A percentile compares a stretch with the other conserved stretches of the same genome.
Conservation (phyloP, 148 eudicot species). For the Salicornia ramosissima region DNA sequence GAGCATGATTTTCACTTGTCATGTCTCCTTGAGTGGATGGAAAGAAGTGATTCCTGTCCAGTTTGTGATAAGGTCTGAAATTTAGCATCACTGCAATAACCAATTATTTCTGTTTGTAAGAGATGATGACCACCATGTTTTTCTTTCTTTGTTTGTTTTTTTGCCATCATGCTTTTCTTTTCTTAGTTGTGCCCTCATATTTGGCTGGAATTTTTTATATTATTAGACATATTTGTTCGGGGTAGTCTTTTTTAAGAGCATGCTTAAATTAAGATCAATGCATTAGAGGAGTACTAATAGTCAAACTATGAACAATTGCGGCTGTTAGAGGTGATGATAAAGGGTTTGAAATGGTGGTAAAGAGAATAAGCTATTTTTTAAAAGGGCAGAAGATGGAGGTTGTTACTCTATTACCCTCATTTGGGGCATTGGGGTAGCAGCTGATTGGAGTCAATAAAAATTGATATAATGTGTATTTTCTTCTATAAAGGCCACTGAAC, state of each 20-base stretch:
- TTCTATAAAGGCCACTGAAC: constrained; percentile 4
- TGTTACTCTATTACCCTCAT: too few species aligned
- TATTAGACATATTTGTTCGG: background rate
- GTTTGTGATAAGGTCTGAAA: constrained; percentile 78
- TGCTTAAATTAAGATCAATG: too few species aligned
- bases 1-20: constrained; percentile 89
- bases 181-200: too few species aligned
- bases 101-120: background rate
- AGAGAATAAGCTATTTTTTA: too few species aligned
- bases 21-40: constrained; percentile 98
- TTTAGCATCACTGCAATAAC: background rate
- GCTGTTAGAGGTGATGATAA: too few species aligned
- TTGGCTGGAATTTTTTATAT: background rate
- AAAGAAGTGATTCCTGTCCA: constrained; percentile 89
- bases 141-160: background rate
- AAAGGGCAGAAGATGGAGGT: too few species aligned
- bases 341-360: too few species aligned
- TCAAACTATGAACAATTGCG: too few species aligned
- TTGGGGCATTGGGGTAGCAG: too few species aligned
- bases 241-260: background rate
- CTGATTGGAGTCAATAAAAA: too few species aligned
- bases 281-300: too few species aligned
- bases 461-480: constrained; percentile 1
- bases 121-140: background rate
- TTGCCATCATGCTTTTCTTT: background rate